These are phyloP conservation scores for Penicillium sp. DNA, from an alignment of 2,329 filamentous ascomycete species.

Conservation along the genomic window DNA sequence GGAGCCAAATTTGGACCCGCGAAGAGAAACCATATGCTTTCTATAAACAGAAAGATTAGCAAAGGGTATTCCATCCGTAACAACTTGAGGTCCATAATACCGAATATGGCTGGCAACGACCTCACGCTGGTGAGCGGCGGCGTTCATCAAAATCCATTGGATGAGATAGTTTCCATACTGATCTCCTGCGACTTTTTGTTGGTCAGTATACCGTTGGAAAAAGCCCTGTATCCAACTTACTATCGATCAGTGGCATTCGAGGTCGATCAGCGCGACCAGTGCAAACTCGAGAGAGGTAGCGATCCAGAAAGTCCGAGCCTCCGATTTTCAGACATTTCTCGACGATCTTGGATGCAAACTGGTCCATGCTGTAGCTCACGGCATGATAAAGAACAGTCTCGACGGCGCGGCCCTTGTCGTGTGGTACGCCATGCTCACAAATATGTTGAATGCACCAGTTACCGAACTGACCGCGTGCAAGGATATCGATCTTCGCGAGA, in stretches of 20 bases:
- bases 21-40: conserved; percentile 98
- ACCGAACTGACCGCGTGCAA: conserved; percentile 94
- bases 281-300: conserved; percentile 89
- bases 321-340: conserved; percentile 99
- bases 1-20: conserved; percentile 96
- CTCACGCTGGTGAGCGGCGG: conserved; percentile 81
- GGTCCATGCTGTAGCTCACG: conserved; percentile 96
- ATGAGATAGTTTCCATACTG: conserved; percentile 99
- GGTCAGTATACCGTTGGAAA: background rate
- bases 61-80: background rate
- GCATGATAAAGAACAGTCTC: conserved; percentile 93
- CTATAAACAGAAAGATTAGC: conserved; percentile 28
- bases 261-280: conserved; percentile 85
- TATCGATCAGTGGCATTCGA: conserved; percentile 94
- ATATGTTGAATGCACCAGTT: conserved; percentile 99
- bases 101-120: conserved; percentile 89
- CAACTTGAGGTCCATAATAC: conserved; percentile 20
- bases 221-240: conserved; percentile 40
- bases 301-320: conserved; percentile 79
- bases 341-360: conserved; percentile 97
- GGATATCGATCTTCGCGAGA: conserved; percentile 86
- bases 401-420: conserved; percentile 86
- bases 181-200: conserved; percentile 69
- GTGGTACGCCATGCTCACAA: conserved; percentile 88
- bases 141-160: conserved; percentile 91